Conservation (phyloP, 2,329 filamentous ascomycete genomes). For the Daldinia eschscholtzii region DNA sequence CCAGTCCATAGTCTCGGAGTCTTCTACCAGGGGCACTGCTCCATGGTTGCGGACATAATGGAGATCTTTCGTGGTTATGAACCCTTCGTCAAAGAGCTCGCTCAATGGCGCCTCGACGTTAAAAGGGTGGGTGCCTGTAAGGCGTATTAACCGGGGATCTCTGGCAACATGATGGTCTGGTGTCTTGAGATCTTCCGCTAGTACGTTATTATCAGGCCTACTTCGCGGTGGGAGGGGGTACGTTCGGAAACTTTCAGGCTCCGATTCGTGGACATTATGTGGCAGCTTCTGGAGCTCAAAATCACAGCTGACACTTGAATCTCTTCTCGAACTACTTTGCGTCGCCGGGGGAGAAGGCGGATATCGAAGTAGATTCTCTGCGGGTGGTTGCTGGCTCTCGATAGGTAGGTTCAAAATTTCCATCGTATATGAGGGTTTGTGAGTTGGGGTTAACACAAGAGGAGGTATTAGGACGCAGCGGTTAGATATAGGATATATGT, state of each 20-base stretch:
- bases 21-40: slow-evolving; percentile 79
- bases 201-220: slow-evolving; percentile 67
- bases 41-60: slow-evolving; percentile 96
- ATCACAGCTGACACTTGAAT: slow-evolving; percentile 52
- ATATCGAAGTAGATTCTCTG: slow-evolving; percentile 42
- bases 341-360: slow-evolving; percentile 59
- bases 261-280: slow-evolving; percentile 39
- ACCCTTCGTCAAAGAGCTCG: slow-evolving; percentile 81
- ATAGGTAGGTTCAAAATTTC: slow-evolving; percentile 17
- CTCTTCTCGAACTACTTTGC: slow-evolving; percentile 55
- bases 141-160: slow-evolving; percentile 83
- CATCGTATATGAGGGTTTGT: slow-evolving; percentile 24
- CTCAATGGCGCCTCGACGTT: slow-evolving; percentile 89
- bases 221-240: slow-evolving; percentile 79
- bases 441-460: slow-evolving; percentile 4
- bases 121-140: slow-evolving; percentile 92
- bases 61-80: slow-evolving; percentile 86
- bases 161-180: slow-evolving; percentile 85
- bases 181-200: slow-evolving; percentile 83
- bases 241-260: slow-evolving; percentile 40
- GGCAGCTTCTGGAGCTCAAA: slow-evolving; percentile 35
- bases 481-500: slow-evolving; percentile 28
- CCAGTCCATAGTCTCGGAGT: slow-evolving; percentile 82
- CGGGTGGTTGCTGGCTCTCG: slow-evolving; percentile 36
- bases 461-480: slow-evolving; percentile 16